These are phyloP conservation scores for Saccharomycopsis guyanensis DNA, from an alignment of 805 yeast species.

Conservation along the genomic window DNA sequence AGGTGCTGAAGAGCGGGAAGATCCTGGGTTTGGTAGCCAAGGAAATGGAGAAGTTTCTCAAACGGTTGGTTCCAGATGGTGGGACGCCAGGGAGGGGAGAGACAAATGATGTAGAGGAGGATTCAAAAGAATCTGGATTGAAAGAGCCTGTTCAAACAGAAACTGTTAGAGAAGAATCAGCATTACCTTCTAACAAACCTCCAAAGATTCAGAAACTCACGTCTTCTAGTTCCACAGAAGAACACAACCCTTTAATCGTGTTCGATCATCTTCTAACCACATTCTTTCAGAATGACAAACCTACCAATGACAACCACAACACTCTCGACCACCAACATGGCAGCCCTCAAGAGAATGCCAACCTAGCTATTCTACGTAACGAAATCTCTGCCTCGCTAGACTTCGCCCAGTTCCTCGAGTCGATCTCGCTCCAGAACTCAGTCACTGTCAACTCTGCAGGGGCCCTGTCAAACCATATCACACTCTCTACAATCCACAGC, in stretches of 20 bases:
- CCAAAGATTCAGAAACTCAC: too few relatives aligned
- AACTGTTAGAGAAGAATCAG: too few relatives aligned
- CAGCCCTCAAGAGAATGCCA: background rate
- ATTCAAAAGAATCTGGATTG: too few relatives aligned
- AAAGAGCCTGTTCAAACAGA: too few relatives aligned
- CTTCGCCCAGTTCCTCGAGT: constrained; percentile 29
- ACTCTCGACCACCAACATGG: too few relatives aligned
- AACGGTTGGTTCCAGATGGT: constrained; percentile 21
- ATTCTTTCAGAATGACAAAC: background rate
- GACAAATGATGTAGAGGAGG: background rate
- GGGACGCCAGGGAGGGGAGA: background rate
- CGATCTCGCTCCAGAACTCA: constrained; percentile 26
- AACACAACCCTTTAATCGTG: too few relatives aligned
- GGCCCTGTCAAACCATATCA: constrained; percentile 26
- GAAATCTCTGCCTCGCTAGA: constrained; percentile 18
- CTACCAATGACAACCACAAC: constrained; percentile 21
- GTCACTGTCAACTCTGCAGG: constrained; percentile 25
- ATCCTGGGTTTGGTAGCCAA: background rate
- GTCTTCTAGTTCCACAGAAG: too few relatives aligned
- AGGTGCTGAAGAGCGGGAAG: constrained; percentile 1
- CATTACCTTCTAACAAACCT: too few relatives aligned
- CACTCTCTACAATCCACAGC: constrained; percentile 80
- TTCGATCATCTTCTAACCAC: too few relatives aligned
- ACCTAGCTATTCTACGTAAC: constrained; percentile 14
- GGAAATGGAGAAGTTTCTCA: constrained; percentile 25